These are phyloP conservation scores for Podaxis sp. DNA, from an alignment of 768 basidiomycete genomes.

Conservation along the genomic window DNA sequence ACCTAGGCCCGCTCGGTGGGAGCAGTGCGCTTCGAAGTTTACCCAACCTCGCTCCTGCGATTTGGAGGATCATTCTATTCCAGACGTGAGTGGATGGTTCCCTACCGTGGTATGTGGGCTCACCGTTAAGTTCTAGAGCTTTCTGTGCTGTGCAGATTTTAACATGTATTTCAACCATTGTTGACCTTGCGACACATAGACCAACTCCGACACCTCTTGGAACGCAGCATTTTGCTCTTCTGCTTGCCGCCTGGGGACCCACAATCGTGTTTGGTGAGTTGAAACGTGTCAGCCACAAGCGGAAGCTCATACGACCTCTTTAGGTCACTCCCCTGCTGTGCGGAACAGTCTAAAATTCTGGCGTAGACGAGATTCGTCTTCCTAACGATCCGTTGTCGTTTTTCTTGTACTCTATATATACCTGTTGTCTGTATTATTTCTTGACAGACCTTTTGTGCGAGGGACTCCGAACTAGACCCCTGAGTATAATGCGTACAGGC, in stretches of 20 bases:
- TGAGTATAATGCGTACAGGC: slow-evolving; percentile 3
- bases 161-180: slow-evolving; percentile 46
- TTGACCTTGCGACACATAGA: slow-evolving; percentile 42
- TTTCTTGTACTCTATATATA: neutral
- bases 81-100: slow-evolving; percentile 42
- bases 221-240: slow-evolving; percentile 61
- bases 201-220: slow-evolving; percentile 52
- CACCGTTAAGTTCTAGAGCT: slow-evolving; percentile 22
- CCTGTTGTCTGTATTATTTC: neutral
- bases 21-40: slow-evolving; percentile 23
- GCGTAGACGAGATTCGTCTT: slow-evolving; percentile 15
- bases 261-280: slow-evolving; percentile 50
- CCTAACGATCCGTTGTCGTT: neutral
- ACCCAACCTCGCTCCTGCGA: slow-evolving; percentile 36
- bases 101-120: neutral
- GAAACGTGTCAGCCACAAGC: neutral
- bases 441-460: neutral
- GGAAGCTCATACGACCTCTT: neutral
- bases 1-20: slow-evolving; percentile 15
- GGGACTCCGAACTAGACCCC: neutral
- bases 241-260: slow-evolving; percentile 61
- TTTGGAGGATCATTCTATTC: slow-evolving; percentile 54
- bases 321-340: slow-evolving; percentile 37
- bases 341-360: slow-evolving; percentile 38
- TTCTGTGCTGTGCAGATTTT: slow-evolving; percentile 48